phyloP scores from a whole-genome alignment of 139 green algal species.

The Gonium pectorale region DNA sequence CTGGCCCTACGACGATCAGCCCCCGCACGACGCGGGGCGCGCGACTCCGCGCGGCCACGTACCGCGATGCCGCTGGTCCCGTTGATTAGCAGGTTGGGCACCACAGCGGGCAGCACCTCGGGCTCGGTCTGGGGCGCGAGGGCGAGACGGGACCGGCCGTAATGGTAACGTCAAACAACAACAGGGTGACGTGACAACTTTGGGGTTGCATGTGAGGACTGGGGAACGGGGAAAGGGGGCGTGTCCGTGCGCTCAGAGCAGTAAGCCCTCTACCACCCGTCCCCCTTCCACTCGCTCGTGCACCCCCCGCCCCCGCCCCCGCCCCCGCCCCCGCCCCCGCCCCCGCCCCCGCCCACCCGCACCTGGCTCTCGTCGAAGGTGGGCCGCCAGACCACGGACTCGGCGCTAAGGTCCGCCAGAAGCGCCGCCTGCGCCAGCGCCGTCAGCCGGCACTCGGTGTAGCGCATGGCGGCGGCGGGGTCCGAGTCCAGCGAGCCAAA shows the following conservation, averaged over 20 bases:
- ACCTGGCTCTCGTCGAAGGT: constrained; percentile 91
- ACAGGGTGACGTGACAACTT: too few species aligned
- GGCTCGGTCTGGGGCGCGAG: constrained; percentile 80
- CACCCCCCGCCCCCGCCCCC: background rate
- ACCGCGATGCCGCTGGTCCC: constrained; percentile 92
- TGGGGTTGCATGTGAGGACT: too few species aligned
- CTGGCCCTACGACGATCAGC: too few species aligned
- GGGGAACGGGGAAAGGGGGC: background rate
- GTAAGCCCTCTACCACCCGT: background rate
- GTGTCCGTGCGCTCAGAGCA: background rate
- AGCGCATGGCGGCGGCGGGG: constrained; percentile 95
- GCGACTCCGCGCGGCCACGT: too few species aligned
- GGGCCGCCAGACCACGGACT: constrained; percentile 83
- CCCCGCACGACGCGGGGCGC: too few species aligned
- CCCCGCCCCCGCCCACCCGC: background rate
- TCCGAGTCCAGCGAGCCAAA: constrained; percentile 97
- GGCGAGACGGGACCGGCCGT: background rate
- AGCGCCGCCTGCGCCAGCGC: constrained; percentile 75
- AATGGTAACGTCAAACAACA: too few species aligned
- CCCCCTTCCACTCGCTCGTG: background rate
- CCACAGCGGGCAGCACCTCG: constrained; percentile 87
- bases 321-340: background rate
- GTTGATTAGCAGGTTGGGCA: constrained; percentile 95
- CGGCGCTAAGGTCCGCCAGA: constrained; percentile 84
- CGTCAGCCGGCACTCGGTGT: constrained; percentile 84